These are phyloP conservation scores for Nelumbo lutea DNA, from an alignment of 164 flowering plant species.

Conservation along the genomic window DNA sequence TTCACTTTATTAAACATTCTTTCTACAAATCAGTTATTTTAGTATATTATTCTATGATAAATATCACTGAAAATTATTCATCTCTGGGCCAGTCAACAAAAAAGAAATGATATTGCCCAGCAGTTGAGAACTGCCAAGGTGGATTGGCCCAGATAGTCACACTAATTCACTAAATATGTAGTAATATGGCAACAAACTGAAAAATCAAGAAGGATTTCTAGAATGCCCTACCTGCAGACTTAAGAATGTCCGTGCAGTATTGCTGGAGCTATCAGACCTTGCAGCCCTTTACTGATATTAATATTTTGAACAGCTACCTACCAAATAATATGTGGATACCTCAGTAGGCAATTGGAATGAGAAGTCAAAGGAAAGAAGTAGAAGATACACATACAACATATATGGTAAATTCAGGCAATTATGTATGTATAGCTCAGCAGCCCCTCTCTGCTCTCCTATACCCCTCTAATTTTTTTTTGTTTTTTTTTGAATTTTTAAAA, in stretches of 20 bases:
- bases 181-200: no score
- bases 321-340: slow-evolving; percentile 12
- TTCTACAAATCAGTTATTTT: no score
- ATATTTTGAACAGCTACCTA: slow-evolving; percentile 69
- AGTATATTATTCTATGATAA: not conserved
- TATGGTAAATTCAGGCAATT: no score
- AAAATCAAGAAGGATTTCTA: not conserved
- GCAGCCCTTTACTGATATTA: slow-evolving; percentile 66
- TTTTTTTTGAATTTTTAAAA: no score
- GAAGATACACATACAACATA: no score
- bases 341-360: not conserved
- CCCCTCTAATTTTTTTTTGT: no score
- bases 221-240: slow-evolving; percentile 61
- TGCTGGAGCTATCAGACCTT: slow-evolving; percentile 88
- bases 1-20: no score
- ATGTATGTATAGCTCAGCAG: no score
- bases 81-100: not conserved
- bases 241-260: slow-evolving; percentile 62
- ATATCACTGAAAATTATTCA: not conserved
- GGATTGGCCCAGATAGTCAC: not conserved
- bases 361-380: not conserved
- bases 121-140: not conserved
- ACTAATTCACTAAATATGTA: no score
- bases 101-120: no score
- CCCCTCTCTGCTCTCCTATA: no score